Base-by-base conservation (phyloP, 1,284 basidiomycete genomes). In the Ustanciosporium gigantosporum region DNA sequence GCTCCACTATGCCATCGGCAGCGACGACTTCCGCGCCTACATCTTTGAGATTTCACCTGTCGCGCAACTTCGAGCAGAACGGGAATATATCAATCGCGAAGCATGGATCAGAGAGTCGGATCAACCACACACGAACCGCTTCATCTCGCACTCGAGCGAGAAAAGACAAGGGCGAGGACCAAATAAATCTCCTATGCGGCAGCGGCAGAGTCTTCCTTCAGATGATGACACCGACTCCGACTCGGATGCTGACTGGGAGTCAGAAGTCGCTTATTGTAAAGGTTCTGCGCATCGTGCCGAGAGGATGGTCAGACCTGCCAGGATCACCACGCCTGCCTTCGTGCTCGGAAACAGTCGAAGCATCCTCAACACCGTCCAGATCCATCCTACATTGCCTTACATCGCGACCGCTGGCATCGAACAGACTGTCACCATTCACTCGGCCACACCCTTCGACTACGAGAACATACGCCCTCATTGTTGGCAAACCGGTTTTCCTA, bases 11-110 rank as follows among this genome's bases (percentile, higher is more conserved):
- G 49, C 49, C 23, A 52, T 52, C 16, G 56, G 56, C 5, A 59
- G 56, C 38, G 56, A 59, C 25, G 56, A 59, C 23, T 59, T 59
- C n/a, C 56, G 56, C 29, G 41, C 45, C 20, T 59, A 59, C 31
- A 34, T 51, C 25, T 59, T 59, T 25, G 49, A 40, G 16, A 48
- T 59, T 19, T 49, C 56, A 14, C 29, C 37, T 11, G 34, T 23
- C n/a, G 45, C 41, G 6, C 37, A 44, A 31, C 49, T 59, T 21
- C 23, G 21, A 15, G 34, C 9, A 19, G 36, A 21, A 7, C 44
- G 56, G 17, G 56, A 59, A 21, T 51, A 41, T 11, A 35, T 59
- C 41, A 41, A 36, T 17, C 45, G 45, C 4, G 7, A 13, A 5
- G 29, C 41, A 3, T 59, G 49, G 48, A 29, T n/a, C 27, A n/a